phyloP scores from a whole-genome alignment of 2,329 filamentous ascomycete species.

The Paramyrothecium sp. region DNA sequence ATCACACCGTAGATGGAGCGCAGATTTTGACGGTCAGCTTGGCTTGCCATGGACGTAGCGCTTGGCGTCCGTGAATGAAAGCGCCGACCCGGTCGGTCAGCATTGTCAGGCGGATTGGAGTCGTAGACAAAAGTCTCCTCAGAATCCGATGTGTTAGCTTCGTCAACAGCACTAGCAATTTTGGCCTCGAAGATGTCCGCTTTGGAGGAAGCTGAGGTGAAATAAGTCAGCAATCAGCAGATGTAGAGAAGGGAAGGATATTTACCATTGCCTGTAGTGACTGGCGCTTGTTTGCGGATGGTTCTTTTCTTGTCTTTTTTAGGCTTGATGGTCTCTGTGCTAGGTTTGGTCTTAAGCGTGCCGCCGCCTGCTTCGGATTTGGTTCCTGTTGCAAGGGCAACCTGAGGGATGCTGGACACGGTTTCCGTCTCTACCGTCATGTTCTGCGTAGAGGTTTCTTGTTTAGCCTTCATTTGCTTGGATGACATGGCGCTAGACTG shows the following conservation, averaged over 20 bases:
- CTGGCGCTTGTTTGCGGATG: slow-evolving; percentile 69
- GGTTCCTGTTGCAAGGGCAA: slow-evolving; percentile 66
- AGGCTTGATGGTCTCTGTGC: slow-evolving; percentile 92
- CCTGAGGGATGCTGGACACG: slow-evolving; percentile 85
- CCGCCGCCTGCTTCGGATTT: slow-evolving; percentile 64
- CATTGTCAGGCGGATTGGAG: slow-evolving; percentile 79
- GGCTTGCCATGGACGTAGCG: slow-evolving; percentile 78
- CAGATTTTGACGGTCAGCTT: slow-evolving; percentile 58
- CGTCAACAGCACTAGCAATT: slow-evolving; percentile 92
- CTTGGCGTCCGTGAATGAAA: slow-evolving; percentile 95
- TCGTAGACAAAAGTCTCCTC: slow-evolving; percentile 99
- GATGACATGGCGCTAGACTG: slow-evolving; percentile 66
- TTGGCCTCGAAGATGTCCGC: slow-evolving; percentile 98
- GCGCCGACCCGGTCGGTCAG: slow-evolving; percentile 60
- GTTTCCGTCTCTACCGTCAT: slow-evolving; percentile 99
- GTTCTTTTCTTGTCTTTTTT: slow-evolving; percentile 89
- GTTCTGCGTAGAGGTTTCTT: slow-evolving; percentile 76
- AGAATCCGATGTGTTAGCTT: slow-evolving; percentile 93
- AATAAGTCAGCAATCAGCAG: slow-evolving; percentile 1
- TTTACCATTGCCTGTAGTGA: slow-evolving; percentile 73
- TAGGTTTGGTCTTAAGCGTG: slow-evolving; percentile 81
- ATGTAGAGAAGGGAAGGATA: slow-evolving; percentile 16
- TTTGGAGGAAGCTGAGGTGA: slow-evolving; percentile 75
- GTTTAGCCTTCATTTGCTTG: slow-evolving; percentile 67
- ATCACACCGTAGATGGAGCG: slow-evolving; percentile 67